Evolutionary conservation across 768 basidiomycete species (phyloP), one percentile per base, ranked within the genome.

Genomic region (Holtermannia corniformis): DNA sequence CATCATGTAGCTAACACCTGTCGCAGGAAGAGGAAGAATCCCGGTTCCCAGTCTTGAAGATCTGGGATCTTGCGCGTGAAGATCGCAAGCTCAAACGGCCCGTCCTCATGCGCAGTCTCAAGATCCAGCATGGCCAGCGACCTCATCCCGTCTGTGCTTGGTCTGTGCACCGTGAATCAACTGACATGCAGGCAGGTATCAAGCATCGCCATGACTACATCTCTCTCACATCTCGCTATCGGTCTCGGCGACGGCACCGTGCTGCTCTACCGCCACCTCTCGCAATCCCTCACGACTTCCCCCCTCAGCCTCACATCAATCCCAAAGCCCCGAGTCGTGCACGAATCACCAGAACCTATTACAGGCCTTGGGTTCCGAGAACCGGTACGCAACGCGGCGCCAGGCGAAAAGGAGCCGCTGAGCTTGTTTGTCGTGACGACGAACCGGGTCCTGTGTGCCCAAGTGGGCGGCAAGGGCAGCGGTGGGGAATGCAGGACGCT

Each of bases 191-290:
- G 44, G 46, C 56, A 86, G 81, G 82, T 92, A 11, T 82, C 87
- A 1, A 80, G 84, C 1, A 75, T 95, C 41, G 87, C 91, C 0
- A 75, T 91, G 20, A 86, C 92, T 0, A 74, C 81, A 4, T 79
- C 79, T 16, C 77, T 95, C 3, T 81, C 86, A 0, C 87, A 91
- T 69, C 81, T 99, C 22, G 85, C 92, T 4, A 80, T 97, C 40
- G 95, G 92, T 13, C 80, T 97, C n/a, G 90, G 83, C 4, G 92
- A 96, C 64, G 95, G 95, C 22, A 87, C 87, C 0, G 92, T 95
- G 14, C 78, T 97, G 7, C 77, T 95, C 14, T 93, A 88, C 68
- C 82, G 88, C 5, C 88, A 96, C 65, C 76, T 96, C 19, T 85
- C 92, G 68, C 91, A 96, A 67, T 90, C 90, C 1, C 76, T 93